These are phyloP conservation scores for Oldenlandia corymbosa DNA, from an alignment of 257 asterid genomes.

Conservation along the genomic window DNA sequence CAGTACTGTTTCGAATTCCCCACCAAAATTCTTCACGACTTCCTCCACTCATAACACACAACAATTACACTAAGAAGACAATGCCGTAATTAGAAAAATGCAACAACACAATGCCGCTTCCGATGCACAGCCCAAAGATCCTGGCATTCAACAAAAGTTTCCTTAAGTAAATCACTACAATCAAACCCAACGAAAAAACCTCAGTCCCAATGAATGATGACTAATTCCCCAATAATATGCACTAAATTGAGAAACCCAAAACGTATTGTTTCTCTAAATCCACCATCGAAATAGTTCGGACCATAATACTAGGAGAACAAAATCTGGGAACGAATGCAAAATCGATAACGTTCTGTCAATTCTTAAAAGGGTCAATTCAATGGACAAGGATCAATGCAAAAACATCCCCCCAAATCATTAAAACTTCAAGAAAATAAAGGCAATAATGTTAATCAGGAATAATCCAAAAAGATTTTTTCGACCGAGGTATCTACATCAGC, in stretches of 20 bases:
- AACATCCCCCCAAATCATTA: conserved; percentile 12
- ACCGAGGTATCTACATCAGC: no score
- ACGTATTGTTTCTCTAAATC: not conserved
- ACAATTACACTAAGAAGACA: not conserved
- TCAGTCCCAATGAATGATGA: conserved; percentile 2
- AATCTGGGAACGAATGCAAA: conserved; percentile 1
- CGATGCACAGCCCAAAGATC: conserved; percentile 12
- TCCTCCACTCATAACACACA: not conserved
- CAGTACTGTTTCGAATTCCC: conserved; percentile 20
- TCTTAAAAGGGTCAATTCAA: conserved; percentile 32
- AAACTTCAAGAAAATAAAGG: conserved; percentile 9
- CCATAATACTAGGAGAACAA: conserved; percentile 2
- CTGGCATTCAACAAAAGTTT: conserved; percentile 18
- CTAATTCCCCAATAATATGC: not conserved
- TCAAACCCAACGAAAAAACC: conserved; percentile 11
- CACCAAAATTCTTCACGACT: conserved; percentile 21
- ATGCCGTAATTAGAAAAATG: not conserved
- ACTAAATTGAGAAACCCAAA: not conserved
- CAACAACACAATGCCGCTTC: conserved; percentile 5
- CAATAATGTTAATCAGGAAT: no score
- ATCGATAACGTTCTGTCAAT: not conserved
- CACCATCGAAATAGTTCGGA: not conserved
- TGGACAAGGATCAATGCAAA: conserved; percentile 26
- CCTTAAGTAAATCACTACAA: conserved; percentile 15
- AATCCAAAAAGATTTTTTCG: no score